Conservation (phyloP, 768 basidiomycete species). For the Holtermanniella nyarrowii region DNA sequence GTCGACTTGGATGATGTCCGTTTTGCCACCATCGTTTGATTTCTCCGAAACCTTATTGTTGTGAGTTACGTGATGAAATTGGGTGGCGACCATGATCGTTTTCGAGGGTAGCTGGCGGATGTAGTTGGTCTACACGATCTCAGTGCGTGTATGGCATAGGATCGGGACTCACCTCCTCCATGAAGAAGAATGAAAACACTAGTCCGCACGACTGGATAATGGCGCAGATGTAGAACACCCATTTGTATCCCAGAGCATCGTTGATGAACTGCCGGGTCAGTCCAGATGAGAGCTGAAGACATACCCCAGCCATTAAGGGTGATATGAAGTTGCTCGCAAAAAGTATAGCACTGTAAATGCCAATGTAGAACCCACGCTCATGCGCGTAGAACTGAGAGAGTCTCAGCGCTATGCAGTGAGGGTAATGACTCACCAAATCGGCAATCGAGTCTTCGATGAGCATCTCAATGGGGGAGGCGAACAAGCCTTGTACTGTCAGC, state of each 20-base stretch:
- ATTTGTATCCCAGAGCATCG: slow-evolving; percentile 6
- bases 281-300: neutral
- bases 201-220: neutral
- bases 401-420: neutral
- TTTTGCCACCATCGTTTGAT: too few relatives aligned
- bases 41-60: too few relatives aligned
- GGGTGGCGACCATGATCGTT: too few relatives aligned
- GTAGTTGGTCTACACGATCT: slow-evolving; percentile 6
- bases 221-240: slow-evolving; percentile 4
- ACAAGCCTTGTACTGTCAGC: neutral
- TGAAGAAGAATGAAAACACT: slow-evolving; percentile 2
- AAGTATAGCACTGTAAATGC: neutral
- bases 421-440: neutral
- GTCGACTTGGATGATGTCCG: neutral
- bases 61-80: too few relatives aligned
- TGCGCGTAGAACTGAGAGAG: slow-evolving; percentile 4
- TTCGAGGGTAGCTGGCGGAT: too few relatives aligned
- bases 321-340: slow-evolving; percentile 3
- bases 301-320: slow-evolving; percentile 4
- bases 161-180: slow-evolving; percentile 3
- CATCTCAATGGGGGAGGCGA: slow-evolving; percentile 8
- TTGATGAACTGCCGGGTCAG: slow-evolving; percentile 1
- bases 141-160: neutral
- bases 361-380: slow-evolving; percentile 7
- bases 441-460: slow-evolving; percentile 5